Conservation (phyloP, 352 stramenopile species). For the Phytophthora melonis region DNA sequence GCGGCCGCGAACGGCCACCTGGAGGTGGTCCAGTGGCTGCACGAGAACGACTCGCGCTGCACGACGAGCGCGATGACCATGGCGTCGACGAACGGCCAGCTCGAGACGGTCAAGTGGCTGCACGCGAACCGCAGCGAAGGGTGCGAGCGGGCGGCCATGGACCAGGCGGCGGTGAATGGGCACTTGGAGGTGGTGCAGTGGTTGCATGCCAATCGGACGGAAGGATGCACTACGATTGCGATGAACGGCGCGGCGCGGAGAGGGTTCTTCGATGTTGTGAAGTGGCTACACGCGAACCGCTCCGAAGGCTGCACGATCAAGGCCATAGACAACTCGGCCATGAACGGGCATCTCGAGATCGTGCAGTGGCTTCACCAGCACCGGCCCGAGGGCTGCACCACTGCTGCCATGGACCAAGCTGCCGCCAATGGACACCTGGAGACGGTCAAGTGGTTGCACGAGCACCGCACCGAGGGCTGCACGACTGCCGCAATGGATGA, state of each 20-base stretch:
- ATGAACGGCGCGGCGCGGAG: conserved; percentile 33
- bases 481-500: conserved; percentile 31
- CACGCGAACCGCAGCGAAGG: conserved; percentile 31
- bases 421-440: conserved; percentile 53
- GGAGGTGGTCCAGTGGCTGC: conserved; percentile 28
- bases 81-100: conserved; percentile 31
- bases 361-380: conserved; percentile 42
- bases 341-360: conserved; percentile 36
- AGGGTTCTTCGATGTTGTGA: conserved; percentile 34
- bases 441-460: conserved; percentile 65
- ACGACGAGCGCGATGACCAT: conserved; percentile 42
- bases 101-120: conserved; percentile 34
- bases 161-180: conserved; percentile 37
- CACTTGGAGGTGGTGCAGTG: conserved; percentile 39
- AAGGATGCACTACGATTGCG: conserved; percentile 36
- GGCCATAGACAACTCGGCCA: conserved; percentile 42
- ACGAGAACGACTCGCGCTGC: conserved; percentile 33
- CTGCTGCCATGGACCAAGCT: conserved; percentile 32
- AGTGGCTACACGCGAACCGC: conserved; percentile 32
- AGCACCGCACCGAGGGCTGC: conserved; percentile 41
- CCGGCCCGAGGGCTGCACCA: conserved; percentile 31
- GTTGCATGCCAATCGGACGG: conserved; percentile 23
- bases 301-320: conserved; percentile 35
- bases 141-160: conserved; percentile 37
- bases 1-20: conserved; percentile 54